These are phyloP conservation scores for Botrytis fragariae DNA, from an alignment of 2,329 filamentous ascomycete genomes.

Conservation along the genomic window DNA sequence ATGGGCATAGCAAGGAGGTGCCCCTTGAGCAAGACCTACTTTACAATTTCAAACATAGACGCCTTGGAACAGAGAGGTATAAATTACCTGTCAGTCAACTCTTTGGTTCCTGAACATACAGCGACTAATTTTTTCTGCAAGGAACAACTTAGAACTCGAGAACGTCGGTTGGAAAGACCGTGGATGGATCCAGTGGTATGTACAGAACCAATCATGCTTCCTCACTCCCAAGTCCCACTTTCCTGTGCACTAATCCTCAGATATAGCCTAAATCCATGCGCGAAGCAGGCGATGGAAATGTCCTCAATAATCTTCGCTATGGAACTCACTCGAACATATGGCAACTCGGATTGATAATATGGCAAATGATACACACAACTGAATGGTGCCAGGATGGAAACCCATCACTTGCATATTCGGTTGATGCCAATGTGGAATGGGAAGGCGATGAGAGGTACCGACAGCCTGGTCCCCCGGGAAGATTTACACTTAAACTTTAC, in stretches of 20 bases:
- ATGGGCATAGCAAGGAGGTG: not conserved
- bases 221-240: not conserved
- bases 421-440: not conserved
- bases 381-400: not conserved
- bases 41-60: not conserved
- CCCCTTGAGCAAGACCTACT: not conserved
- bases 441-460: fast-evolving
- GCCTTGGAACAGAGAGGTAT: not conserved
- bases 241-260: not conserved
- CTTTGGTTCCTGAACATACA: not conserved
- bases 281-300: not conserved
- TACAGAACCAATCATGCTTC: not conserved
- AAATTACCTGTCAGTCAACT: not conserved
- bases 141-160: constrained; percentile 9
- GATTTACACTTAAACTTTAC: not conserved
- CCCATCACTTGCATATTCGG: not conserved
- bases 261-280: not conserved
- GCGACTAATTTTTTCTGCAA: not conserved
- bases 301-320: constrained; percentile 4
- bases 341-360: constrained; percentile 8
- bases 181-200: constrained; percentile 11
- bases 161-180: not conserved
- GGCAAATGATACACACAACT: not conserved
- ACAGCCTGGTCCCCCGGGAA: not conserved
- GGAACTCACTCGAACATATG: constrained; percentile 11